These are phyloP conservation scores for Fusarium secorum DNA, from an alignment of 2,329 filamentous ascomycete genomes.

Conservation along the genomic window DNA sequence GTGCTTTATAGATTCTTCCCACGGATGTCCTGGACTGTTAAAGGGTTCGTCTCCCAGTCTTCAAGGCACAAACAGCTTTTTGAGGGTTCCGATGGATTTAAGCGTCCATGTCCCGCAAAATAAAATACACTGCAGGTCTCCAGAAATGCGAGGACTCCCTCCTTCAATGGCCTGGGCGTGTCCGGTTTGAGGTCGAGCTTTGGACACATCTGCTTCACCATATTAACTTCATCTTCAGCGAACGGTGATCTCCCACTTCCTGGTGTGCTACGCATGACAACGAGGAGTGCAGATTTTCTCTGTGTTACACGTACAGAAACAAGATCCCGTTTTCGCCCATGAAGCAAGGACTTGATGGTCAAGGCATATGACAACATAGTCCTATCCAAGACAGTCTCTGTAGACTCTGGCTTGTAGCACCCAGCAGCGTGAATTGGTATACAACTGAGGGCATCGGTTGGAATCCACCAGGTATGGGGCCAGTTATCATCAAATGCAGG, in stretches of 20 bases:
- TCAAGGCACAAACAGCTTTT: background rate
- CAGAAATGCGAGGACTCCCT: rapidly evolving
- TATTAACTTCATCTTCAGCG: background rate
- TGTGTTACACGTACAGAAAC: rapidly evolving
- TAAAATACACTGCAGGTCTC: background rate
- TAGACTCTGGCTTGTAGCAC: no score
- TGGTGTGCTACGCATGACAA: background rate
- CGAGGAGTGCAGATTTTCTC: rapidly evolving
- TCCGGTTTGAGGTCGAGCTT: rapidly evolving
- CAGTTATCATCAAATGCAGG: background rate
- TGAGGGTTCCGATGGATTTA: rapidly evolving
- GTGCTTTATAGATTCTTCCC: background rate
- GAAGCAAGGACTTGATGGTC: background rate
- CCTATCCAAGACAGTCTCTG: background rate
- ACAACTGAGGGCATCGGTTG: background rate
- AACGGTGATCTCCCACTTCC: rapidly evolving
- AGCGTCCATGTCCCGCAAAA: background rate
- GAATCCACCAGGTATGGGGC: background rate
- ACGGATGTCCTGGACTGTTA: background rate
- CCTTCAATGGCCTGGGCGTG: rapidly evolving
- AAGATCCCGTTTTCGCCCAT: background rate
- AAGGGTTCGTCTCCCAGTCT: background rate
- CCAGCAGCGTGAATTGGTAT: background rate
- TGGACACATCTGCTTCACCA: background rate
- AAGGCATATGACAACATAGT: background rate